phyloP scores from a whole-genome alignment of 73 alveolate genomes.

The Stentor coeruleus region DNA sequence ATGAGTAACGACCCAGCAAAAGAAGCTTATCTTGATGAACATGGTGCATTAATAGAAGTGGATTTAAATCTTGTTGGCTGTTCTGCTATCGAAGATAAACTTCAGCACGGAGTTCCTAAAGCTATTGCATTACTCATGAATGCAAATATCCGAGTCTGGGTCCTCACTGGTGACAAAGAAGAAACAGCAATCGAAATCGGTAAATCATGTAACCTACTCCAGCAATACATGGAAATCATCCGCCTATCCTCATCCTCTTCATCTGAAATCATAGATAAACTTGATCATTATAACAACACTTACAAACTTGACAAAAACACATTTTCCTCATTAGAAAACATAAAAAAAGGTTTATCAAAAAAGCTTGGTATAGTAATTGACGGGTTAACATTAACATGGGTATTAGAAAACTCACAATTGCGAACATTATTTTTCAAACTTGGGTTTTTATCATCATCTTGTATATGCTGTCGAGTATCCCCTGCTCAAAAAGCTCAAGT shows the following conservation, averaged over 20 bases:
- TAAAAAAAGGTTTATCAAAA: neutral
- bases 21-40: constrained; percentile 36
- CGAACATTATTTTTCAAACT: constrained; percentile 51
- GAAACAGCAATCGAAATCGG: constrained; percentile 93
- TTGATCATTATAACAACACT: neutral
- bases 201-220: constrained; percentile 84
- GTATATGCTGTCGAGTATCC: constrained; percentile 74
- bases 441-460: constrained; percentile 56
- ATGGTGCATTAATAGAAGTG: constrained; percentile 75
- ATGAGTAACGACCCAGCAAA: constrained; percentile 31
- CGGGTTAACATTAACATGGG: constrained; percentile 61
- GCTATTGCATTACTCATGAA: constrained; percentile 71
- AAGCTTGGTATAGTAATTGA: constrained; percentile 47
- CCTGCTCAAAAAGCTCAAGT: constrained; percentile 68
- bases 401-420: constrained; percentile 30
- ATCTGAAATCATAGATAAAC: constrained; percentile 32
- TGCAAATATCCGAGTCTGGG: constrained; percentile 92
- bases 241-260: constrained; percentile 38
- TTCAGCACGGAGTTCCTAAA: constrained; percentile 89
- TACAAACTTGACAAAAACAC: neutral
- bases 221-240: constrained; percentile 63
- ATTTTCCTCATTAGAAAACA: neutral
- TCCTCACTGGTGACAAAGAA: constrained; percentile 91
- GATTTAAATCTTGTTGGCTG: constrained; percentile 84
- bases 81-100: constrained; percentile 94